These are phyloP conservation scores for Hypoxylon intermedium DNA, from an alignment of 495 filamentous ascomycete species.

Conservation along the genomic window DNA sequence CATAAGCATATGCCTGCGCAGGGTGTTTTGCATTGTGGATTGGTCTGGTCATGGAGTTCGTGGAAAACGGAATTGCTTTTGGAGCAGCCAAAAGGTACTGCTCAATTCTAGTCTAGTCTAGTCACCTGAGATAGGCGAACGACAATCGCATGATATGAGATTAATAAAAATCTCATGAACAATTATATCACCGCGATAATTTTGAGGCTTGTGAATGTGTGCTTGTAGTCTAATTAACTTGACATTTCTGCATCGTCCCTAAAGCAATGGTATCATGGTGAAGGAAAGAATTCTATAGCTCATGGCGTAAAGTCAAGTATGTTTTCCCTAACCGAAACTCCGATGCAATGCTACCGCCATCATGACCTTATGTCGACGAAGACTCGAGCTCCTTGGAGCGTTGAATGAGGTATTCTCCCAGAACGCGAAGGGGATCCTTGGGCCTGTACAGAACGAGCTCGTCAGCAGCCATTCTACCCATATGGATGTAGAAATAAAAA, in stretches of 20 bases:
- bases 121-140: conserved; percentile 35
- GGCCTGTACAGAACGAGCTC: conserved; percentile 62
- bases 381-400: conserved; percentile 77
- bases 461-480: conserved; percentile 10
- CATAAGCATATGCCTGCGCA: conserved; percentile 54
- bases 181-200: conserved; percentile 7
- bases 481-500: background rate
- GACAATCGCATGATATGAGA: conserved; percentile 32
- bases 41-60: conserved; percentile 44
- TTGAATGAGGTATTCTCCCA: conserved; percentile 87
- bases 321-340: conserved; percentile 34
- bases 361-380: conserved; percentile 7
- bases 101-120: conserved; percentile 30
- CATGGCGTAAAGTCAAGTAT: conserved; percentile 13
- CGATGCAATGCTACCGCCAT: conserved; percentile 19
- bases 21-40: conserved; percentile 32
- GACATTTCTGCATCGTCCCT: background rate
- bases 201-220: background rate
- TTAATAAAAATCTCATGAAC: conserved; percentile 25
- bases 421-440: conserved; percentile 79
- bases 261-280: conserved; percentile 37
- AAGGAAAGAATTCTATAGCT: conserved; percentile 12
- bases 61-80: conserved; percentile 43
- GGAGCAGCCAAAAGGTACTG: conserved; percentile 29
- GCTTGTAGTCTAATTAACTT: background rate